Evolutionary conservation across 2,329 filamentous ascomycete species (phyloP), one percentile per base, ranked within the genome.

Genomic region (Onygenales sp.): DNA sequence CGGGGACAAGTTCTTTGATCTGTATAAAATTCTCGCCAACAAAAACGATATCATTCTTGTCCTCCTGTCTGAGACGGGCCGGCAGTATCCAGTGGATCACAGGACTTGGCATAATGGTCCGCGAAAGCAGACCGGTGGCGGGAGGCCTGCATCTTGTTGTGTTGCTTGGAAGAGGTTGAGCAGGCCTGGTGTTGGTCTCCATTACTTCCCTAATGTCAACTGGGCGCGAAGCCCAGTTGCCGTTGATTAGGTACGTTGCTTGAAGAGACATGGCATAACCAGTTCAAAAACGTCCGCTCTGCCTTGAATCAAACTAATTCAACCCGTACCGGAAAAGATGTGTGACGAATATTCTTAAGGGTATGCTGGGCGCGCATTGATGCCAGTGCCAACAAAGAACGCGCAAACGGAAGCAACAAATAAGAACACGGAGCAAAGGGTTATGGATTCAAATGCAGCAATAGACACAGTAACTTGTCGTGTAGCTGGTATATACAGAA

Each of bases 1-100:
- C 81, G 5, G 77, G 75, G 2, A 71, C 61, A 21, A 93, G 79
- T 66, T 95, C 86, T 61, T 84, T 86, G 58, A 97, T 82, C 60
- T 92, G 85, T 44, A 98, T 79, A 61, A 83, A 88, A 58, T 86
- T 80, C 59, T 95, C 86, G 52, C 90, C 88, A 54, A 98, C 79
- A 61, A 95, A 89, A 39, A 91, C 85, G 58, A 96, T 82, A 72
- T 97, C 91, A 60, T 93, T 90, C 56, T 83, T 76, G 43, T 77
- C 70, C 50, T 77, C 75, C 53, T 84, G 84, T 54, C 91, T 80
- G 55, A 97, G 75, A 55, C 85, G 82, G n/a, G 85, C 88, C 10
- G 90, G 87, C 11, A 95, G 73, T 43, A 96, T 85, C 75, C 81
- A 86, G 64, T 85, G 85, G 53, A 86, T 79, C 38, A 86, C 75